Percentiles rank a stretch among this genome's conserved stretches.
Conservation (phyloP, 2,329 filamentous ascomycete genomes). For the Tolypocladium amazonense region DNA sequence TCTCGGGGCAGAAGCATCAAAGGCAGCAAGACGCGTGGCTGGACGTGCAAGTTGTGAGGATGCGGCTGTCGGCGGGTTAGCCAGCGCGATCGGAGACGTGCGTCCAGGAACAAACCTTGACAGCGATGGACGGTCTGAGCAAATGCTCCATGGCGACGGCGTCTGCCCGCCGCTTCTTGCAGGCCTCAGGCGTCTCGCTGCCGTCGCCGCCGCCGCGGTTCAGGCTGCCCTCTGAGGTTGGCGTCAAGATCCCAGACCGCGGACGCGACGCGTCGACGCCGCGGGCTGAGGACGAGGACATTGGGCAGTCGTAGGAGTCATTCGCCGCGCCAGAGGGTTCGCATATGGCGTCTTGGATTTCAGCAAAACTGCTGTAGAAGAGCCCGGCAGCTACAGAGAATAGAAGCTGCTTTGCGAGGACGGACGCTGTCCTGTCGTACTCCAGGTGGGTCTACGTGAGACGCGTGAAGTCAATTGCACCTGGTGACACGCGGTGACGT, state of each 20-base stretch:
- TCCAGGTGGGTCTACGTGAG: background rate
- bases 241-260: slow-evolving; percentile 28
- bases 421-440: background rate
- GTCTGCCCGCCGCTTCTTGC: slow-evolving; percentile 25
- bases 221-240: slow-evolving; percentile 26
- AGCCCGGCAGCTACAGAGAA: background rate
- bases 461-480: background rate
- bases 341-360: background rate
- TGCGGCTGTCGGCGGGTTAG: slow-evolving; percentile 33
- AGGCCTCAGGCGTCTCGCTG: slow-evolving; percentile 14
- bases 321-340: slow-evolving; percentile 2
- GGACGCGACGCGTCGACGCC: slow-evolving; percentile 40
- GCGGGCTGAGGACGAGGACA: slow-evolving; percentile 21
- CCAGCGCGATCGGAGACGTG: slow-evolving; percentile 5
- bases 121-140: slow-evolving; percentile 37
- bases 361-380: background rate
- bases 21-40: slow-evolving; percentile 46
- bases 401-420: background rate
- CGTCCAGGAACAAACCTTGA: slow-evolving; percentile 34
- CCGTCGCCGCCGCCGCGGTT: slow-evolving; percentile 20
- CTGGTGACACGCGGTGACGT: background rate
- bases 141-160: slow-evolving; percentile 37
- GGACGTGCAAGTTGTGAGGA: slow-evolving; percentile 39
- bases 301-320: slow-evolving; percentile 9
- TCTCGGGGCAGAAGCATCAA: slow-evolving; percentile 53